Evolutionary conservation across 1,139 yeast species (phyloP), one percentile per base, ranked within the genome.

Genomic region (Arxiozyma slooffiae): DNA sequence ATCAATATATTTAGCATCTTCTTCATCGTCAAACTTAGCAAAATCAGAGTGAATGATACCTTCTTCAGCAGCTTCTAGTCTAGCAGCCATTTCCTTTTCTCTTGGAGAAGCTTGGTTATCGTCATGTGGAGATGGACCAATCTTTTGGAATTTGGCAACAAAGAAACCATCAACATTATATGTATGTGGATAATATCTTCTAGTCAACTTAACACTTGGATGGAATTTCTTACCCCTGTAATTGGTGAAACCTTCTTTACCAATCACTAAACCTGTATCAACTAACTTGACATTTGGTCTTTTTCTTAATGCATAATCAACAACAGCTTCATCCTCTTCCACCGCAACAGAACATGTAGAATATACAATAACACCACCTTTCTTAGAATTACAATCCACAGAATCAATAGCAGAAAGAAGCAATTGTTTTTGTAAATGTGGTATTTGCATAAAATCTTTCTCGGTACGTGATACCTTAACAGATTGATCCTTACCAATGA

Each of bases 261-360:
- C 99, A 56, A 94, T 92, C 54, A 81, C 85, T 60, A 94, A 77
- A n/a, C 94, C 96, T 34, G 97, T 78, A 18, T 90, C 97, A 21
- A 94, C 97, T 52, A 94, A 78, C 68, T 85, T 88, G 44, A 94
- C 97, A 66, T 94, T 92, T 44, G 97, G 97, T 68, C 99, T 83
- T 69, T 92, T 92, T 67, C 96, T 81, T 61, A 94, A 78, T 30
- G 96, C 98, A 65, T 94, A 94, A 70, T 92, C 96, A n/a, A 94
- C 97, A 50, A 94, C 99, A 23, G 96, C 85, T 71, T 94, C 99
- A 69, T 94, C 92, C 72, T 94, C 99, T 63, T 94, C 99, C 46
- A 92, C 97, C 65, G 95, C 95, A 53, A 94, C 95, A 14, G 97
- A 90, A 78, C 99, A 94, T 1, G 99, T 94, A 5, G 98, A 92